Conservation (phyloP, 495 filamentous ascomycete genomes). For the Penicillium lagena region DNA sequence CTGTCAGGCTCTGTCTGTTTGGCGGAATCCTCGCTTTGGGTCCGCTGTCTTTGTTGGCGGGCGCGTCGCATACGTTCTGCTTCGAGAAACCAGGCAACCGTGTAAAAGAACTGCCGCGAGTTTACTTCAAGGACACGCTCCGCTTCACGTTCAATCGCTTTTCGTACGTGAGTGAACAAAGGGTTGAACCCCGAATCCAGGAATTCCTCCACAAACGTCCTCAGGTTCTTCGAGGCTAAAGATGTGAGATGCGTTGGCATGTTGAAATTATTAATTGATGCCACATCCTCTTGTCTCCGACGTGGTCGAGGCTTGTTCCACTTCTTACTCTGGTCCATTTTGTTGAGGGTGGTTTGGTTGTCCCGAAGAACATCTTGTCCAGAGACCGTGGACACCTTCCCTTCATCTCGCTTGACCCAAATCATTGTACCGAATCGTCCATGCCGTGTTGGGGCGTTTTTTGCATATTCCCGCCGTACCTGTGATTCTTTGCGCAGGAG, state of each 20-base stretch:
- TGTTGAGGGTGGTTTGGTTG: slow-evolving; percentile 61
- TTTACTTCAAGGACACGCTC: slow-evolving; percentile 73
- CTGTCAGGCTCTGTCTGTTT: slow-evolving; percentile 60
- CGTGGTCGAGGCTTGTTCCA: slow-evolving; percentile 72
- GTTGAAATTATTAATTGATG: slow-evolving; percentile 65
- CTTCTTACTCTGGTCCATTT: slow-evolving; percentile 89
- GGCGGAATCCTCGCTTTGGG: slow-evolving; percentile 24
- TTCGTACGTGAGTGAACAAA: slow-evolving; percentile 77
- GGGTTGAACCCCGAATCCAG: slow-evolving; percentile 95
- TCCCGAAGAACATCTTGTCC: slow-evolving; percentile 80
- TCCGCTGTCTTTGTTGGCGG: slow-evolving; percentile 37
- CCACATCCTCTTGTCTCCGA: slow-evolving; percentile 57
- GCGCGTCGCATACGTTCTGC: slow-evolving; percentile 75
- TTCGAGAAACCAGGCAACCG: slow-evolving; percentile 89
- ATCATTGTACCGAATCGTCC: slow-evolving; percentile 96
- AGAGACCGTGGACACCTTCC: slow-evolving; percentile 74
- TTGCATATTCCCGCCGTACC: slow-evolving; percentile 70
- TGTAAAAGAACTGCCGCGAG: slow-evolving; percentile 80
- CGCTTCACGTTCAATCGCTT: slow-evolving; percentile 85
- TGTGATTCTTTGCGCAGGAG: slow-evolving; percentile 74
- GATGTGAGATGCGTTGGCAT: slow-evolving; percentile 60
- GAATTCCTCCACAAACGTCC: slow-evolving; percentile 86
- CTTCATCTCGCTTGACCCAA: slow-evolving; percentile 86
- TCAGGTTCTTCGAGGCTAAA: slow-evolving; percentile 63
- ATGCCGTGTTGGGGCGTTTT: slow-evolving; percentile 79